A percentile compares a stretch with the other conserved stretches of the same genome.
phyloP scores from a whole-genome alignment of 345 rosid species.

The Rhodamnia rubescens region DNA sequence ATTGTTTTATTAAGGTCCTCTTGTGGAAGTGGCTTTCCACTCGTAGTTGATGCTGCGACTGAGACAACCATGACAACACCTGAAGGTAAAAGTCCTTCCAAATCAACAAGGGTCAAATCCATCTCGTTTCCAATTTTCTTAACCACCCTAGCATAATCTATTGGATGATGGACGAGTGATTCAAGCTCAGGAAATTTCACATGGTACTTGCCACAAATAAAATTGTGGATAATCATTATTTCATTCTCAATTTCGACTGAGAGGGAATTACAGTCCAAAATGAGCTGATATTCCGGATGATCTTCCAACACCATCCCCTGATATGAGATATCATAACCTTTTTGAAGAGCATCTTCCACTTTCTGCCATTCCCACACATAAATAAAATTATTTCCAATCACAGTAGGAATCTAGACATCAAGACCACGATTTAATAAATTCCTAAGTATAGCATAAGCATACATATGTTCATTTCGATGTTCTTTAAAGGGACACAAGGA shows the following conservation, averaged over 20 bases:
- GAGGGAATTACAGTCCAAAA: slow-evolving; percentile 77
- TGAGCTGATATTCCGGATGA: slow-evolving; percentile 87
- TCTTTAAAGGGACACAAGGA: not conserved
- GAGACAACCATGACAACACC: slow-evolving; percentile 93
- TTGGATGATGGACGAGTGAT: slow-evolving; percentile 80
- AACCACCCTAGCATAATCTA: slow-evolving; percentile 89
- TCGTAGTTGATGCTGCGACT: slow-evolving; percentile 83
- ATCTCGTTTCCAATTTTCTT: slow-evolving; percentile 80
- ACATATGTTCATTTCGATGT: not conserved
- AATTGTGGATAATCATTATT: slow-evolving; percentile 73
- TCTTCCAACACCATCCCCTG: slow-evolving; percentile 75
- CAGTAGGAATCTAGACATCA: not conserved
- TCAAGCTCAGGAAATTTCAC: slow-evolving; percentile 91
- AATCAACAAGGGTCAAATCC: slow-evolving; percentile 79
- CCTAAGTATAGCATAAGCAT: not conserved
- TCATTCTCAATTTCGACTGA: slow-evolving; percentile 93
- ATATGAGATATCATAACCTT: slow-evolving; percentile 43
- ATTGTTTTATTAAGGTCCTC: slow-evolving; percentile 71
- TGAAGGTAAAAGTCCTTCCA: slow-evolving; percentile 78
- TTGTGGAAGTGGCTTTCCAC: slow-evolving; percentile 82
- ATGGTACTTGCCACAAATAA: slow-evolving; percentile 77
- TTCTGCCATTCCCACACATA: slow-evolving; percentile 27
- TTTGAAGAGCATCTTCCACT: slow-evolving; percentile 70
- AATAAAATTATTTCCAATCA: not conserved
- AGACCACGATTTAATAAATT: not conserved